phyloP scores from a whole-genome alignment of 257 asterid species.

The Fraxinus excelsior region DNA sequence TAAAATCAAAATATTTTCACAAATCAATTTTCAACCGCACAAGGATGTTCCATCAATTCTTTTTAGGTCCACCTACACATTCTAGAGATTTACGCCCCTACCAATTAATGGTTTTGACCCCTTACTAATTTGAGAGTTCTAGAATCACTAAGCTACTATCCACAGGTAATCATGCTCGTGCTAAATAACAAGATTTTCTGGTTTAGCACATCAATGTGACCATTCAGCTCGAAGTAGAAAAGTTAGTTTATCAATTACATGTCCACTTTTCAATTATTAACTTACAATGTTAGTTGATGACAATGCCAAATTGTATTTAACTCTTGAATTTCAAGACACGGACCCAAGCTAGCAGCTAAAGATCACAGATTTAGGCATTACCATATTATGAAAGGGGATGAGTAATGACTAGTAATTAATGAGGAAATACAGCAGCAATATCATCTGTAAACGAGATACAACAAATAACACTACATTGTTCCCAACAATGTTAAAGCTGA shows the following conservation, averaged over 20 bases:
- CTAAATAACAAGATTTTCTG: background rate
- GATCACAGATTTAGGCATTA: background rate
- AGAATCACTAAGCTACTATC: background rate
- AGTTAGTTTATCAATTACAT: background rate
- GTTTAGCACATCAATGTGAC: background rate
- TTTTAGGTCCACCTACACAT: no score
- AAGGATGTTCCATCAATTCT: no score
- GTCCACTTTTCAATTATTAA: background rate
- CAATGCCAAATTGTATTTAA: constrained; percentile 11
- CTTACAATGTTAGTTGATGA: background rate
- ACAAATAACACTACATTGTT: background rate
- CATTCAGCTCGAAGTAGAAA: background rate
- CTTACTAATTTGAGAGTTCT: no score
- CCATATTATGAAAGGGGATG: background rate
- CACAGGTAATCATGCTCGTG: background rate
- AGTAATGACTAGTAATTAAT: background rate
- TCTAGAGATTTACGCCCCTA: background rate
- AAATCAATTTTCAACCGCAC: no score
- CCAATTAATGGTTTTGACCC: background rate
- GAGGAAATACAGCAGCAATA: background rate
- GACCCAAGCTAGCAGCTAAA: background rate
- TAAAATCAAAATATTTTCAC: no score
- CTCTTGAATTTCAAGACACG: constrained; percentile 6
- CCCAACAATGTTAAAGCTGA: background rate
- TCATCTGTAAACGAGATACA: constrained; percentile 1